These are phyloP conservation scores for Isabelozyma rhagii DNA, from an alignment of 805 yeast genomes.

Conservation along the genomic window DNA sequence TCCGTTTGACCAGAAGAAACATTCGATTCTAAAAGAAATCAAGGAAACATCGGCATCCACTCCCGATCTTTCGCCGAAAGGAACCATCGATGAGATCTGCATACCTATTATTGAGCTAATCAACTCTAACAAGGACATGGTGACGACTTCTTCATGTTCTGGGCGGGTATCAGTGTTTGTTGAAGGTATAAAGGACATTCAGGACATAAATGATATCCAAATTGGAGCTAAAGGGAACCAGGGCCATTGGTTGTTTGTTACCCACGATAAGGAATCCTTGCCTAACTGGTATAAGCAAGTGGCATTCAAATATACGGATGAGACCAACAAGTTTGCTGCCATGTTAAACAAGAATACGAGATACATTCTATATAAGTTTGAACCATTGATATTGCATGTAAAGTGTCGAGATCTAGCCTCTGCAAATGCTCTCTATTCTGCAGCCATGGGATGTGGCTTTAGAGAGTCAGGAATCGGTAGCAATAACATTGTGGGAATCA, in stretches of 20 bases:
- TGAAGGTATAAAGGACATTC: conserved; percentile 58
- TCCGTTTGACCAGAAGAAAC: conserved; percentile 68
- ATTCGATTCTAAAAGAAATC: conserved; percentile 51
- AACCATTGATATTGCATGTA: conserved; percentile 82
- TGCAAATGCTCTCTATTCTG: conserved; percentile 61
- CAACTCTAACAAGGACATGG: conserved; percentile 62
- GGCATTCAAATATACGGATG: conserved; percentile 12
- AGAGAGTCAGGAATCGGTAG: conserved; percentile 85
- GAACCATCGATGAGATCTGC: conserved; percentile 73
- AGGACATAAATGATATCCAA: conserved; percentile 18
- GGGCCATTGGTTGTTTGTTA: conserved; percentile 80
- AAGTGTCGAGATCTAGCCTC: conserved; percentile 60
- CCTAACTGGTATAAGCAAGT: conserved; percentile 45
- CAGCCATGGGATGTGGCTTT: conserved; percentile 82
- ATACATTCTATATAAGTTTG: conserved; percentile 71
- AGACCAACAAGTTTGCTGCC: conserved; percentile 2
- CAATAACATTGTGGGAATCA: conserved; percentile 72
- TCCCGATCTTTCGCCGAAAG: conserved; percentile 82
- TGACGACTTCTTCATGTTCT: conserved; percentile 86
- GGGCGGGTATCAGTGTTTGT: conserved; percentile 81
- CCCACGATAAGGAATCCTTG: conserved; percentile 57
- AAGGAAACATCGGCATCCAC: conserved; percentile 33
- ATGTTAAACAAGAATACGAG: conserved; percentile 31
- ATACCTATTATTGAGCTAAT: conserved; percentile 69
- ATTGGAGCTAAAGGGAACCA: conserved; percentile 85